Base-by-base conservation (phyloP, 495 filamentous ascomycete species). In the Haplographium delicatum region DNA sequence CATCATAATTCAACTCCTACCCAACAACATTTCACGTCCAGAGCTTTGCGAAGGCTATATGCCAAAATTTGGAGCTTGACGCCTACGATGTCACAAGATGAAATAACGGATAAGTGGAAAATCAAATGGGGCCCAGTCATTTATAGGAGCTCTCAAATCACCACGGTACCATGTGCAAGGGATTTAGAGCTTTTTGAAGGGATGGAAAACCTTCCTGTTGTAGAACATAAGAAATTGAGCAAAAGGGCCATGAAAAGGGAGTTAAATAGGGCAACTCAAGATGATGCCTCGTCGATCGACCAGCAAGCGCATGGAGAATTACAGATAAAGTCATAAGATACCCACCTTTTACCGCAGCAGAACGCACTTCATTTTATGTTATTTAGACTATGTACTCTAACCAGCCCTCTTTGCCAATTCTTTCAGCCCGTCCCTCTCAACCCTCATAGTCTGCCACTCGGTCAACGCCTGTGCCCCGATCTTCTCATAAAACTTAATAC, bases 381-480 rank as follows among this genome's bases (percentile, higher is more conserved):
- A 3, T 46, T 34, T n/a, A n/a, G n/a, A n/a, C n/a, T n/a, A n/a
- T n/a, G n/a, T n/a, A n/a, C 35, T 39, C 37, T 50, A 56, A 25
- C 38, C 48, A 8, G 58, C 52, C 42, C 46, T 51, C 48, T 50
- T 57, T 1, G 82, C 81, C 70, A 95, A 65, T 64, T 78, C 78
- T 15, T 56, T 65, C 71, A 95, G 69, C 18, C 68, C 82, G 39
- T 86, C 77, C 26, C 83, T 83, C 53, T 93, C 88, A 13, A 96
- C 80, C 65, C 91, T 85, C 87, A 96, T 91, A 53, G 83, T 82
- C 58, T 88, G 80, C 93, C 93, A 97, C 62, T 93, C 91, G 47
- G 77, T 78, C 86, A 89, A 84, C 58, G 70, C 70, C 61, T 69
- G 77, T n/a, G 91, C 93, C 4, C 93, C 91, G 43, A 56, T 47